A percentile compares a stretch with the other conserved stretches of the same genome.
phyloP scores from a whole-genome alignment of 1,139 yeast species.

The Lipomyces yarrowii region DNA sequence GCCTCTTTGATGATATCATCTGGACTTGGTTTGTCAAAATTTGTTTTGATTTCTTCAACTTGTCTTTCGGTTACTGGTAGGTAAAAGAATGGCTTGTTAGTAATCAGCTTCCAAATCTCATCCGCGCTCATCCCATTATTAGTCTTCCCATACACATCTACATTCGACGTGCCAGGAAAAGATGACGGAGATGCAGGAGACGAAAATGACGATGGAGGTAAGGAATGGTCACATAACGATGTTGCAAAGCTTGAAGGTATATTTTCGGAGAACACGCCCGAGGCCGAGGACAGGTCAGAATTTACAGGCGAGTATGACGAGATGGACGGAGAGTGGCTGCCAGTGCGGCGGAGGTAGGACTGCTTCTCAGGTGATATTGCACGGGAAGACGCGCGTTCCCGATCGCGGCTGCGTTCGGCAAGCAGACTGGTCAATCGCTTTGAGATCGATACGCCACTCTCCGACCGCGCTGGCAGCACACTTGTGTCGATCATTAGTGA shows the following conservation, averaged over 20 bases:
- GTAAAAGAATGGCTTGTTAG: slow-evolving; percentile 33
- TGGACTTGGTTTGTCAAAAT: slow-evolving; percentile 76
- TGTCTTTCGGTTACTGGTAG: slow-evolving; percentile 41
- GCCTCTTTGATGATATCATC: slow-evolving; percentile 73
- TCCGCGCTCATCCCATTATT: not conserved
- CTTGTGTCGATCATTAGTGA: slow-evolving; percentile 1
- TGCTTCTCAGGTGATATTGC: slow-evolving; percentile 4
- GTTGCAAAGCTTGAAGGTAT: slow-evolving; percentile 39
- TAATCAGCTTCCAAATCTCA: slow-evolving; percentile 21
- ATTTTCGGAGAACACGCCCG: slow-evolving; percentile 38
- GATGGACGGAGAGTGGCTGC: not conserved
- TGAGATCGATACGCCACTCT: not conserved
- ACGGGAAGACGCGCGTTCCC: not conserved
- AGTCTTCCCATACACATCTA: not conserved
- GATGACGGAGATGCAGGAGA: not conserved
- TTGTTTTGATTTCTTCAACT: slow-evolving; percentile 52
- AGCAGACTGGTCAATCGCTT: slow-evolving; percentile 8
- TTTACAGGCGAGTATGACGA: not conserved
- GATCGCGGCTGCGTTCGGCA: slow-evolving; percentile 11
- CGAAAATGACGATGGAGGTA: not conserved
- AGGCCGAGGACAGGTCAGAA: slow-evolving; percentile 2
- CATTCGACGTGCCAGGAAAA: not conserved
- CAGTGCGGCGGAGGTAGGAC: not conserved
- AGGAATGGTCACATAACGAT: slow-evolving; percentile 19
- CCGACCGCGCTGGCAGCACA: not conserved